Base-by-base conservation (phyloP, 352 stramenopile genomes). In the Peronospora destructor region DNA sequence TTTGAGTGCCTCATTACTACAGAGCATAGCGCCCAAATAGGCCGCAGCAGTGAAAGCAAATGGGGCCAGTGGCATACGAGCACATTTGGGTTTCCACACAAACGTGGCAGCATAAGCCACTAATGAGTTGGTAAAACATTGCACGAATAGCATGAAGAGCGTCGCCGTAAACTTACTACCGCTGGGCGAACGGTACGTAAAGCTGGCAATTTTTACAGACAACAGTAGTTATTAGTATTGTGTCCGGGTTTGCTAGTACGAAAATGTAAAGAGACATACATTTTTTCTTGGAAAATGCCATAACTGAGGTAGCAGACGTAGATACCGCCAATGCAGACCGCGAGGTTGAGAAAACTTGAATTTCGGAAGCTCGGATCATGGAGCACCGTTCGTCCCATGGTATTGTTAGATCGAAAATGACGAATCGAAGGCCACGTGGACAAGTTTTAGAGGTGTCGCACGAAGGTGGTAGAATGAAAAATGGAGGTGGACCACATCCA, bases 271-370 rank as follows among this genome's bases (percentile, higher is more conserved):
- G 6, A 6, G 7, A 23, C 71, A 53, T 73, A 95, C 77, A 96
- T 96, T 74, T 96, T 91, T 70, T 96, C 87, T 64, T 96, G 87
- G 56, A 95, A 95, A 59, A 96, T 92, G 47, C 87, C 87, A 61
- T 94, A 96, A 9, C 81, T 93, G 36, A 96, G 56, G 71, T 96
- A 96, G 68, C 85, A 96, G 16, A 66, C 75, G 73, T 96, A 96
- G 71, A 96, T 96, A 53, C 87, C 87, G 34, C 54, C 72, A 41
- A 95, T 88, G 59, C 80, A 92, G 21, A 96, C 54, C 19, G 79
- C 45, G 26, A 96, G 72, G 65, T 96, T 93, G 11, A 81, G 6
- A 56, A 90, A 67, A 64, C 79, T 85, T 50, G 76, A 76, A 63
- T 83, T 63, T 35, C 56, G 63, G 21, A 67, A 59, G 59, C 59